phyloP scores from a whole-genome alignment of 2,329 filamentous ascomycete genomes.

The Monosporascus sp. region DNA sequence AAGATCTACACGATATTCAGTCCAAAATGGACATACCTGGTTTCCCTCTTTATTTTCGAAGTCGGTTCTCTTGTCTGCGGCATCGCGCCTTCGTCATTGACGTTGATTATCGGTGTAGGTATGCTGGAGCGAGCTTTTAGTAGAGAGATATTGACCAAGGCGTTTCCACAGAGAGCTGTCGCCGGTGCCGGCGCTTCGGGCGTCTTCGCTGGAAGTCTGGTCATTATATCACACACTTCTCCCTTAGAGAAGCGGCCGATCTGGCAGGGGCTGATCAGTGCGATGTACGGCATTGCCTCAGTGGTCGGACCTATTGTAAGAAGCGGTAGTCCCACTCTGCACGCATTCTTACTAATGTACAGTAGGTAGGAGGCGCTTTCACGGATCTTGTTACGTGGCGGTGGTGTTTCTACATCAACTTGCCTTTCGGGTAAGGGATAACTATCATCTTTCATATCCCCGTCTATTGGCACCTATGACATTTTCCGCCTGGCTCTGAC shows the following conservation, averaged over 20 bases:
- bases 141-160: too few relatives aligned
- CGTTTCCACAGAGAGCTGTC: conserved; percentile 20
- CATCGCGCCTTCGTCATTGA: conserved; percentile 25
- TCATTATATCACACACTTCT: conserved; percentile 27
- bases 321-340: too few relatives aligned
- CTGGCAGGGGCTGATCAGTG: conserved; percentile 27
- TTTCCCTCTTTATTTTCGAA: conserved; percentile 25
- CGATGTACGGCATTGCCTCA: conserved; percentile 17
- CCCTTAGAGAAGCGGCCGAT: conserved; percentile 25
- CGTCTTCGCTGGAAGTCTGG: conserved; percentile 29
- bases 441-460: conserved; percentile 19
- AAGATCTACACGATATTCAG: conserved; percentile 30
- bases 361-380: conserved; percentile 26
- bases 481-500: too few relatives aligned
- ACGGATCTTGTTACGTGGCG: conserved; percentile 33
- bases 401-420: conserved; percentile 39
- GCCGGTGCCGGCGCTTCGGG: conserved; percentile 31
- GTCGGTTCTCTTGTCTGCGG: conserved; percentile 33
- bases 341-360: too few relatives aligned
- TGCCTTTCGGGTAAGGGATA: conserved; percentile 33
- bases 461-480: too few relatives aligned
- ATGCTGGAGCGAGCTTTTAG: too few relatives aligned
- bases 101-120: conserved; percentile 28
- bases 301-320: too few relatives aligned
- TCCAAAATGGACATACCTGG: conserved; percentile 24